Evolutionary conservation across 1,284 basidiomycete genomes (phyloP).

Genomic region (Prillingera fragicola): DNA sequence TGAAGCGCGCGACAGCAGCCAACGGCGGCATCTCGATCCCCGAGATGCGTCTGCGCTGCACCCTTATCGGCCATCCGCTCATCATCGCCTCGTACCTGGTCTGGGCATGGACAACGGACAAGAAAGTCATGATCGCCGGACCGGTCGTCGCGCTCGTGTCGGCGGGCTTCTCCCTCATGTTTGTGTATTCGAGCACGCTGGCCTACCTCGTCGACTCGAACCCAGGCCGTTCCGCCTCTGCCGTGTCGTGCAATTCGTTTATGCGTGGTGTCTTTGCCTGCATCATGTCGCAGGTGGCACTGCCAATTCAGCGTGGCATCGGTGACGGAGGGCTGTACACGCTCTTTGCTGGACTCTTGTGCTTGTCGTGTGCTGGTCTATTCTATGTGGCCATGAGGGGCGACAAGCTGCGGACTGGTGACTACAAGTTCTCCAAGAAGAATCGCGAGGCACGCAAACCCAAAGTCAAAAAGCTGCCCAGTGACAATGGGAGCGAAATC

Average conservation of each 20-base stretch:
- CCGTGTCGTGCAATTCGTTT: slow-evolving; percentile 43
- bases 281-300: slow-evolving; percentile 42
- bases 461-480: too few relatives aligned
- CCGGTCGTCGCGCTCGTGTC: slow-evolving; percentile 57
- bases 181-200: slow-evolving; percentile 45
- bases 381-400: too few relatives aligned
- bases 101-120: slow-evolving; percentile 70
- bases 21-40: slow-evolving; percentile 61
- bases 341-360: slow-evolving; percentile 60
- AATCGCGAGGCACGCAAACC: too few relatives aligned
- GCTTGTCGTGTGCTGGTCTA: slow-evolving; percentile 44
- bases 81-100: slow-evolving; percentile 54
- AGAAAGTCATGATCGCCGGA: slow-evolving; percentile 57
- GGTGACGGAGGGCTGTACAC: slow-evolving; percentile 71
- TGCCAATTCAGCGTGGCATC: slow-evolving; percentile 50
- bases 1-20: slow-evolving; percentile 55
- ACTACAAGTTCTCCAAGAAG: too few relatives aligned
- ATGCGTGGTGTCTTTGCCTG: slow-evolving; percentile 40
- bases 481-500: too few relatives aligned
- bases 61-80: slow-evolving; percentile 49
- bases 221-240: slow-evolving; percentile 40
- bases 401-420: too few relatives aligned
- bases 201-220: slow-evolving; percentile 67
- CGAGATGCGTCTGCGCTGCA: slow-evolving; percentile 71
- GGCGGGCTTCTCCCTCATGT: slow-evolving; percentile 65